Evolutionary conservation across 169 alveolate genomes (phyloP), one percentile per base, ranked within the genome.

Genomic region (Plasmodium falciparum): DNA sequence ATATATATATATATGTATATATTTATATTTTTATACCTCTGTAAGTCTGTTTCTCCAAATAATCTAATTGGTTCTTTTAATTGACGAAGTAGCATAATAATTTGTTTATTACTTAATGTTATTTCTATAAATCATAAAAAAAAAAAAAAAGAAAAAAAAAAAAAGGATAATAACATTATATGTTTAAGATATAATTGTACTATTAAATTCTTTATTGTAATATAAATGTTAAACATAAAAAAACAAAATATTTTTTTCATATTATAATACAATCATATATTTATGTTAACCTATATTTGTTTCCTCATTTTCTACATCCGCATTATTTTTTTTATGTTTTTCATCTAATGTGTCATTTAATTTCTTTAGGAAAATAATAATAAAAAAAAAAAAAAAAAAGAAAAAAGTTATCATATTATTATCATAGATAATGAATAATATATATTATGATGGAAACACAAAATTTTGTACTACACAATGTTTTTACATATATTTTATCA

Each of bases 31-130:
- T 66, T 70, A 39, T 89, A 95, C 91, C 97, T 85, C 80, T 95
- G 65, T 89, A 86, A 65, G 72, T 94, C 97, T 17, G 95, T 93
- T 74, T 96, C 98, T 2, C 97, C 97, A 93, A 95, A 96, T 50
- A 92, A 88, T 15, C 96, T 92, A 11, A 94, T 89, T 7, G 98
- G 97, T 45, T 94, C 94, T 15, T 94, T 93, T 26, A 93, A 69
- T 33, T 89, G 91, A 33, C 98, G 88, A 6, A 96, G 93, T 29
- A 94, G 33, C 39, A 73, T 76, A 71, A 93, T 70, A 3, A 96
- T 94, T 75, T 95, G 90, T 20, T 62, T 80, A 49, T 80, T 80
- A 59, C 85, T 80, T 80, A 80, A 50, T 11, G 90, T 56, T 69
- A 80, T 80, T 69, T 70, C 90, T 80, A 50, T 7, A 58, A 9